Evolutionary conservation across 2,329 filamentous ascomycete species (phyloP), one percentile per base, ranked within the genome.

Genomic region (Spiromastix sp.): DNA sequence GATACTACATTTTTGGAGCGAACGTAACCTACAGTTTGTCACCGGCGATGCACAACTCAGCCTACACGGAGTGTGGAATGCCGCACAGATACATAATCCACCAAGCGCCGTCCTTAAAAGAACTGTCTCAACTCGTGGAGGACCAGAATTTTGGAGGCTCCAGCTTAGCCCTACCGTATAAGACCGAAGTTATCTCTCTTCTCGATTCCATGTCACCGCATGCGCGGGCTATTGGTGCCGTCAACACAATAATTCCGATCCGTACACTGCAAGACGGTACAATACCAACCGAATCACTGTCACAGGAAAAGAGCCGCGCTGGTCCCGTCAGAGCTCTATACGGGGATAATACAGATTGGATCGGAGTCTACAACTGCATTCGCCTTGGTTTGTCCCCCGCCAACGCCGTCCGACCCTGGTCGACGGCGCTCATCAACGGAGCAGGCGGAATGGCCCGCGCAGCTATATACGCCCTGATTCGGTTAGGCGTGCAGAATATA

Each of bases 261-360:
- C 72, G 81, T 15, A 65, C 71, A 9, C 55, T 76, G 4, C 52
- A 65, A 1, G 71, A 78, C 38, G 72, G 72, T 2, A 68, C 64
- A 22, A 68, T 77, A 0, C 71, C 76, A 1, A 64, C 70, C 19
- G 72, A 73, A 4, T 67, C 67, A 1, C 56, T 74, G n/a, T 62
- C 67, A 29, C 61, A 67, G 19, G 68, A 77, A 29, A 69, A 77
- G 39, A 79, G 79, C 42, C 68, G 74, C 28, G 69, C 77, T 1
- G 81, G 81, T 0, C 72, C 76, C 0, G 72, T 85, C 5, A 71
- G 72, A 42, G 79, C 77, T 0, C 64, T 86, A 0, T 83, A 85
- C 42, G 83, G 81, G 1, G 81, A 86, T 39, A 87, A 87, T 40
- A 86, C 81, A 0, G 82, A 87, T 53, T 87, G 82, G 78, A 80